Evolutionary conservation across 371 early-diverging fungal genomes (phyloP).

Genomic region (Haplosporangium sp.): DNA sequence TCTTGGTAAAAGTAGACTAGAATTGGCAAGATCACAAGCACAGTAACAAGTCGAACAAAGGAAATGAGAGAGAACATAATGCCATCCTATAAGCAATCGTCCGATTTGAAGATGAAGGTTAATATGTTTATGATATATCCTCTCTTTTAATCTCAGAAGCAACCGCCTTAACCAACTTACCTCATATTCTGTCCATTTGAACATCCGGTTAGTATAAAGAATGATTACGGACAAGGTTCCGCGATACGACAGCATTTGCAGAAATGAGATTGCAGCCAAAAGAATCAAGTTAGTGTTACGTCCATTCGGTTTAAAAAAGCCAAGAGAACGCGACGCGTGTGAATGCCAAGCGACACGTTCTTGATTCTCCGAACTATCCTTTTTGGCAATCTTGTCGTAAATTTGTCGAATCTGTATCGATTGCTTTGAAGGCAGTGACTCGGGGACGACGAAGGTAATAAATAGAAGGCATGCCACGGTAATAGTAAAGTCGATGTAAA

Average conservation of each 20-base stretch:
- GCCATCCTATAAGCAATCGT: slow-evolving; percentile 20
- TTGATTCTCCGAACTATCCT: neutral
- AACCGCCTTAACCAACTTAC: neutral
- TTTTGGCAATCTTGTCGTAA: slow-evolving; percentile 4
- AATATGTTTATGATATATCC: neutral
- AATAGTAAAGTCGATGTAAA: slow-evolving; percentile 54
- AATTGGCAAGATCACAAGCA: slow-evolving; percentile 32
- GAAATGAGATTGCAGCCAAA: slow-evolving; percentile 35
- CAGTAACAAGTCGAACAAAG: slow-evolving; percentile 24
- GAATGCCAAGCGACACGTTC: slow-evolving; percentile 36
- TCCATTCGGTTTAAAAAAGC: slow-evolving; percentile 45
- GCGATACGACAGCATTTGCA: slow-evolving; percentile 30
- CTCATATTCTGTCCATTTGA: slow-evolving; percentile 45
- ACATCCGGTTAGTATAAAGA: slow-evolving; percentile 39
- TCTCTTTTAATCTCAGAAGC: neutral
- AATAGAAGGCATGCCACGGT: slow-evolving; percentile 42
- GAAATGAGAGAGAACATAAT: slow-evolving; percentile 31
- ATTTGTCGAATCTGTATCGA: slow-evolving; percentile 13
- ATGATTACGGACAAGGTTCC: slow-evolving; percentile 42
- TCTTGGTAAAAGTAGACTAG: slow-evolving; percentile 30
- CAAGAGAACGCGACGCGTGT: slow-evolving; percentile 22
- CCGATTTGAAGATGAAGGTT: neutral
- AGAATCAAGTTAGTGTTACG: slow-evolving; percentile 49
- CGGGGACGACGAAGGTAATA: slow-evolving; percentile 57
- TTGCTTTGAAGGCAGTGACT: slow-evolving; percentile 56